A percentile compares a stretch with the other conserved stretches of the same genome.
Conservation (phyloP, 2,329 filamentous ascomycete genomes). For the Aspergillus luchuensis region DNA sequence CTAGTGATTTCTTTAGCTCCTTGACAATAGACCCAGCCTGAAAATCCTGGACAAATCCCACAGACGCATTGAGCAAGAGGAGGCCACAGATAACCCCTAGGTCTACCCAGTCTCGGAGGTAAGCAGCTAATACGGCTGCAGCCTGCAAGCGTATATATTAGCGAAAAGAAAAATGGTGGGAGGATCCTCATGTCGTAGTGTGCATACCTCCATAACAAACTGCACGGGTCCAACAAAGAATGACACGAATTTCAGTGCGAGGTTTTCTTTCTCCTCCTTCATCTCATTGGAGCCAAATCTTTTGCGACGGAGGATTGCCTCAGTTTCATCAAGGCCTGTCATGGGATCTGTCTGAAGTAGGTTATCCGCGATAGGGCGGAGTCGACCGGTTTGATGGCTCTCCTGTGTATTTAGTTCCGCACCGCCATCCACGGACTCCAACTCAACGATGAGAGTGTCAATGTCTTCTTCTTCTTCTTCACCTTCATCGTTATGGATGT, state of each 20-base stretch:
- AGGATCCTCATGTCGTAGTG: slow-evolving; percentile 9
- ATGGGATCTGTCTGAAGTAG: slow-evolving; percentile 75
- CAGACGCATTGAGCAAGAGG: slow-evolving; percentile 78
- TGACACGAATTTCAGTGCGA: slow-evolving; percentile 76
- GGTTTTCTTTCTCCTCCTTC: slow-evolving; percentile 87
- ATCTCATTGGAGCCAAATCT: slow-evolving; percentile 85
- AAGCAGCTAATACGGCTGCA: slow-evolving; percentile 77
- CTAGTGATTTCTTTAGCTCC: slow-evolving; percentile 86
- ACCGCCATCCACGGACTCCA: slow-evolving; percentile 7
- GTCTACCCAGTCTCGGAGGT: slow-evolving; percentile 87
- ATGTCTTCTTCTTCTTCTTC: slow-evolving; percentile 61
- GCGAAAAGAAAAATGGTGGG: slow-evolving; percentile 1
- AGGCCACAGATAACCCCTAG: slow-evolving; percentile 88
- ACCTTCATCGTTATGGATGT: slow-evolving; percentile 5
- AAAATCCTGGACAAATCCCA: slow-evolving; percentile 87
- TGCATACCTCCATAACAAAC: slow-evolving; percentile 84
- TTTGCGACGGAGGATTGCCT: slow-evolving; percentile 65
- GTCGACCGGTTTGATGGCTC: slow-evolving; percentile 54
- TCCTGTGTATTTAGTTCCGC: slow-evolving; percentile 61
- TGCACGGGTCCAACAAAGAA: slow-evolving; percentile 90
- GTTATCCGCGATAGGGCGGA: slow-evolving; percentile 68
- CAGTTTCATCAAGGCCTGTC: slow-evolving; percentile 69
- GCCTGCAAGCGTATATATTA: slow-evolving; percentile 48
- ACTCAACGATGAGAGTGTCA: slow-evolving; percentile 79
- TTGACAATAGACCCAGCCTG: slow-evolving; percentile 89